These are phyloP conservation scores for Fusarium oxysporum DNA, from an alignment of 2,329 filamentous ascomycete species.

Conservation along the genomic window DNA sequence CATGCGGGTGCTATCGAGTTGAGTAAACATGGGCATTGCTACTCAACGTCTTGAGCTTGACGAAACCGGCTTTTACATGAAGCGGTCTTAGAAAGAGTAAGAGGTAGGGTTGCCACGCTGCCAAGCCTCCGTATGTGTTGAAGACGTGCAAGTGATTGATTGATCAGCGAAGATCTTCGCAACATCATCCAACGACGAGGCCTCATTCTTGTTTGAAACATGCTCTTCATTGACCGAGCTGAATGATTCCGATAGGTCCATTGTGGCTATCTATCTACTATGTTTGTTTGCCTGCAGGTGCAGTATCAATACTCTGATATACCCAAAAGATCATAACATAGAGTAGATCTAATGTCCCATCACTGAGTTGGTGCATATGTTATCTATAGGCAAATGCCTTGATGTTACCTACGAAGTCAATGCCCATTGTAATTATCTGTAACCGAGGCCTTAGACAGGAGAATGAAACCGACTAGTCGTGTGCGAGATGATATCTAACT, in stretches of 20 bases:
- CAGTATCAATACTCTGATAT: not conserved
- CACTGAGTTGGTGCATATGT: not conserved
- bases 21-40: conserved; percentile 5
- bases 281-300: not conserved
- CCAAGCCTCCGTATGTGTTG: conserved; percentile 11
- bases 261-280: not conserved
- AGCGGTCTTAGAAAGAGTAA: conserved; percentile 11
- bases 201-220: conserved; percentile 30
- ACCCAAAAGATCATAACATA: not conserved
- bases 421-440: conserved; percentile 1
- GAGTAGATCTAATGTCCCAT: not conserved
- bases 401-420: not conserved
- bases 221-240: not conserved
- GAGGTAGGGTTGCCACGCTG: conserved; percentile 23
- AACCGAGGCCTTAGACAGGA: conserved; percentile 8
- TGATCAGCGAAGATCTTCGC: conserved; percentile 24
- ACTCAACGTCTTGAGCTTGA: conserved; percentile 21
- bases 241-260: not conserved
- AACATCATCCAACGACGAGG: conserved; percentile 8
- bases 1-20: conserved; percentile 40
- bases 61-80: conserved; percentile 23
- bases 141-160: conserved; percentile 9
- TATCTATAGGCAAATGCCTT: not conserved
- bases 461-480: conserved; percentile 24
- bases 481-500: conserved; percentile 14